These are phyloP conservation scores for Solanum etuberosum DNA, from an alignment of 257 asterid species.

Conservation along the genomic window DNA sequence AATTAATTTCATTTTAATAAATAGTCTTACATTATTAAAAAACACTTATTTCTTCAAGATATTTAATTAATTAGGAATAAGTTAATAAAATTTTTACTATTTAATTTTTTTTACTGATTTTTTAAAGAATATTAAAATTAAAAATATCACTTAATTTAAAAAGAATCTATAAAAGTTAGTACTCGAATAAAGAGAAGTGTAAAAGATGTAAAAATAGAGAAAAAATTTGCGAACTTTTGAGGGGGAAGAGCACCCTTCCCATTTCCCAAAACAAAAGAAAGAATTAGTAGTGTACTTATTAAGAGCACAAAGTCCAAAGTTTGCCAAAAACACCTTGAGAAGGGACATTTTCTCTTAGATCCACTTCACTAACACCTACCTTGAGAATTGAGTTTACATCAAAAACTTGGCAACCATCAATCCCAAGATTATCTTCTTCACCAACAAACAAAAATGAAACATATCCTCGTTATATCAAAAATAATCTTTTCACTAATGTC, in stretches of 20 bases:
- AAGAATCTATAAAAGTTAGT: background rate
- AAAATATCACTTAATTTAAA: no score
- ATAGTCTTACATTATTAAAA: no score
- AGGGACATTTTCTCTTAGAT: constrained; percentile 29
- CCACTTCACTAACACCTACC: constrained; percentile 12
- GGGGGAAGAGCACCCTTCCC: constrained; percentile 12
- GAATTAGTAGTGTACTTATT: background rate
- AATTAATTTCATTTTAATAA: no score
- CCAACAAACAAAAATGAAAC: background rate
- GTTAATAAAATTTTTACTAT: no score
- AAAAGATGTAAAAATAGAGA: background rate
- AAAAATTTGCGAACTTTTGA: background rate
- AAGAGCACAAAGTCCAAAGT: constrained; percentile 24
- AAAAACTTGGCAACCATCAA: constrained; percentile 21
- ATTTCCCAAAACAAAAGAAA: constrained; percentile 34
- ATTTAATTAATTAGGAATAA: no score
- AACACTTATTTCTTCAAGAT: background rate
- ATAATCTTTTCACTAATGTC: no score
- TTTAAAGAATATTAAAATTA: no score
- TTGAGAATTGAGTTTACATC: constrained; percentile 23
- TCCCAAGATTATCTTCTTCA: constrained; percentile 25
- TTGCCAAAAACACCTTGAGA: constrained; percentile 48
- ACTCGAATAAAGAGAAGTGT: background rate
- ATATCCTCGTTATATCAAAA: background rate
- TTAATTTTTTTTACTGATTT: no score